Percentiles rank a stretch among this genome's conserved stretches.
Conservation (phyloP, 306 rosid genomes). For the Medicago ruthenica region DNA sequence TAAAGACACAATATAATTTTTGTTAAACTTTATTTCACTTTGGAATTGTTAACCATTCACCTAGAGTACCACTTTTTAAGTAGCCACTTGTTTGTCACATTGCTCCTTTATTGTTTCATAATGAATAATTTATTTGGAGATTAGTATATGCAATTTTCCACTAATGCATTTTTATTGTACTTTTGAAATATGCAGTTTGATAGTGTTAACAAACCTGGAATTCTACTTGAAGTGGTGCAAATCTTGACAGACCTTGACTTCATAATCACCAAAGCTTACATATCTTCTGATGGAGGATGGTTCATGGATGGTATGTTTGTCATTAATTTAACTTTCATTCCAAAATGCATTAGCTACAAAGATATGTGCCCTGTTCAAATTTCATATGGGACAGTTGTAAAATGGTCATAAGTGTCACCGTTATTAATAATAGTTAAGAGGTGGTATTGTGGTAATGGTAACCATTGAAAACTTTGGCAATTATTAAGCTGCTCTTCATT, state of each 20-base stretch:
- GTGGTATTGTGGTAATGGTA: too few relatives aligned
- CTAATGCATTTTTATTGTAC: constrained; percentile 19
- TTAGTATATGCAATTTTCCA: constrained; percentile 28
- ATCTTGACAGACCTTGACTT: constrained; percentile 76
- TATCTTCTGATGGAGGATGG: constrained; percentile 89
- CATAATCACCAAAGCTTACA: constrained; percentile 77
- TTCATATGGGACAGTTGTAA: too few relatives aligned
- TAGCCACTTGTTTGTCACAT: too few relatives aligned
- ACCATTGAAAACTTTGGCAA: too few relatives aligned
- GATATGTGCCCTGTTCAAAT: neutral
- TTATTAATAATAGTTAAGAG: too few relatives aligned
- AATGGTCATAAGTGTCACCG: too few relatives aligned
- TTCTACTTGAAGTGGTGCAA: constrained; percentile 82
- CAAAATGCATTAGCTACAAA: neutral
- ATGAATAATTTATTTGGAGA: neutral
- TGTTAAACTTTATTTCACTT: too few relatives aligned
- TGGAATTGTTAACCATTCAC: too few relatives aligned
- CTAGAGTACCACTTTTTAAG: too few relatives aligned
- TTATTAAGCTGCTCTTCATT: too few relatives aligned
- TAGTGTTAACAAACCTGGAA: constrained; percentile 83
- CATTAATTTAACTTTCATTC: constrained; percentile 26
- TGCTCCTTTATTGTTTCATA: neutral
- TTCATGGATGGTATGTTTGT: constrained; percentile 79
- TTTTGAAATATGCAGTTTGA: constrained; percentile 55
- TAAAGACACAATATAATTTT: too few relatives aligned